These are phyloP conservation scores for Bolboschoenus planiculmis DNA, from an alignment of 176 grass and related monocot species.

Conservation along the genomic window DNA sequence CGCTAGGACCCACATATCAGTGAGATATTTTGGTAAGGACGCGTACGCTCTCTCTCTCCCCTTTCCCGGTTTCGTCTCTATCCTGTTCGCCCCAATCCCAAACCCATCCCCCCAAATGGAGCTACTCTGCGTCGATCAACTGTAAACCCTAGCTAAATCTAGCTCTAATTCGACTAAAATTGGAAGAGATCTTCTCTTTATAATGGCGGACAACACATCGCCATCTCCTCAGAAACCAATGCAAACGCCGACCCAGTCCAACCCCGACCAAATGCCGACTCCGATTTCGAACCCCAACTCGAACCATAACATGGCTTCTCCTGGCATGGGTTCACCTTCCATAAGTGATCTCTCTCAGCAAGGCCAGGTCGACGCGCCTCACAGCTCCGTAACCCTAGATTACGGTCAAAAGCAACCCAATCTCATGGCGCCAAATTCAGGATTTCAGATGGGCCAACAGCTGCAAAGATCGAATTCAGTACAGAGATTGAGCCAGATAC, in stretches of 20 bases:
- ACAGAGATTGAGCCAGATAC: conserved; percentile 44
- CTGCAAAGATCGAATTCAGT: conserved; percentile 26
- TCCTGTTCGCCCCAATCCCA: neutral
- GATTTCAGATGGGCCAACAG: conserved; percentile 15
- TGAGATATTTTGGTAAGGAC: neutral
- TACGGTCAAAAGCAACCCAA: conserved; percentile 33
- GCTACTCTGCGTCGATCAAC: conserved; percentile 31
- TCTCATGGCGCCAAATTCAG: conserved; percentile 21
- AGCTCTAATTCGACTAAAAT: conserved; percentile 9
- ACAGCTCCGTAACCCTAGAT: conserved; percentile 25
- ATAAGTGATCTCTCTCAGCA: conserved; percentile 38
- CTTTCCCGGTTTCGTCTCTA: neutral
- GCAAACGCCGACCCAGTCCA: conserved; percentile 36
- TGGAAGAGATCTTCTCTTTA: neutral
- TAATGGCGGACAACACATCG: conserved; percentile 56
- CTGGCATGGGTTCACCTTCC: conserved; percentile 13
- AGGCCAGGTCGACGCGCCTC: conserved; percentile 28
- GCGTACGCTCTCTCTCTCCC: conserved; percentile 38
- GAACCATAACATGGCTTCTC: conserved; percentile 8
- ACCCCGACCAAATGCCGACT: conserved; percentile 33
- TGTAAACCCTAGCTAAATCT: conserved; percentile 27
- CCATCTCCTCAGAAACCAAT: conserved; percentile 27
- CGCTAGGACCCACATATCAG: conserved; percentile 1
- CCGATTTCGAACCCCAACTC: conserved; percentile 40
- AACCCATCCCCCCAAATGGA: conserved; percentile 18